Evolutionary conservation across 2,329 filamentous ascomycete species (phyloP).

Genomic region (Exophiala dermatitidis): DNA sequence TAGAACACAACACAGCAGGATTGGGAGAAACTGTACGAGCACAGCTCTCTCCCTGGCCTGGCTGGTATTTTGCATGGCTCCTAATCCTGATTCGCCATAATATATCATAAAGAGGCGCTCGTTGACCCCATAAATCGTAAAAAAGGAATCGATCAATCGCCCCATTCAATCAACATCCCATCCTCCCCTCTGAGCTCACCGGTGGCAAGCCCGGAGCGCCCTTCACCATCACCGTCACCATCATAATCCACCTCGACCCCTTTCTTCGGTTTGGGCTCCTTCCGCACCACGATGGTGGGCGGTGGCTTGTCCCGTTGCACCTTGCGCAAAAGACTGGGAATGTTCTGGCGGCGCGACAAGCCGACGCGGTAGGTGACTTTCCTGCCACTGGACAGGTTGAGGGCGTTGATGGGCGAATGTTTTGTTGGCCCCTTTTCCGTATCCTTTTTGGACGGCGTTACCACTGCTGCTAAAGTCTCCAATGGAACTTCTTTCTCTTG

Average conservation of each 20-base stretch:
- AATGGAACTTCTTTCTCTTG: background rate
- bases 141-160: constrained; percentile 11
- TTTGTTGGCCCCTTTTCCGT: constrained; percentile 20
- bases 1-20: too few species aligned
- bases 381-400: constrained; percentile 5
- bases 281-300: constrained; percentile 21
- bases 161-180: constrained; percentile 27
- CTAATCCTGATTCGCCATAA: background rate
- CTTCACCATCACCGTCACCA: constrained; percentile 16
- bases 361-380: constrained; percentile 24
- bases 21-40: too few species aligned
- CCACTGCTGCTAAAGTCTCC: background rate
- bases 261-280: constrained; percentile 25
- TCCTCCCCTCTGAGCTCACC: constrained; percentile 23
- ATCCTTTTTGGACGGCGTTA: constrained; percentile 8
- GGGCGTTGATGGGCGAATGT: constrained; percentile 26
- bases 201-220: background rate
- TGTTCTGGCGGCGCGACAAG: constrained; percentile 24
- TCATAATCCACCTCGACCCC: constrained; percentile 14
- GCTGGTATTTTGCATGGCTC: background rate
- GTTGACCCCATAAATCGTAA: background rate
- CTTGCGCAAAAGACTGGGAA: constrained; percentile 25
- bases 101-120: too few species aligned
- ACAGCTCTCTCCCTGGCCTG: background rate
- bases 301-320: constrained; percentile 25